Base-by-base conservation (phyloP, 345 rosid species). In the Cardamine occulta region DNA sequence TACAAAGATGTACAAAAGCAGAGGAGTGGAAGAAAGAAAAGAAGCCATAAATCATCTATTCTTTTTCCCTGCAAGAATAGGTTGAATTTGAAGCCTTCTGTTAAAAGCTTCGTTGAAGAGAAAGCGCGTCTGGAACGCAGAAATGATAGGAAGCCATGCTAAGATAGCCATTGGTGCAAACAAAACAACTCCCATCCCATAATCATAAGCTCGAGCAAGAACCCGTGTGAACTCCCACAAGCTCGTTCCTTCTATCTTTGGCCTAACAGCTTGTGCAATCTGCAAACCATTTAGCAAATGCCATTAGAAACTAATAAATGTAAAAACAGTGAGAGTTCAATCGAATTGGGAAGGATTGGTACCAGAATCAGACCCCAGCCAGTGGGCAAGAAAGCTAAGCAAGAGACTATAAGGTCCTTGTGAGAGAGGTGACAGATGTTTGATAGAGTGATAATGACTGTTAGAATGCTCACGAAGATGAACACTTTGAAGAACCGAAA, bases 281-380 rank as follows among this genome's bases (percentile, higher is more conserved):
- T 94, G 87, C 82, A 17, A 17, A 48, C 35, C 2, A 56, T 29
- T 21, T 44, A 13, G 3, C 1, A 3, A 9, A 45, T 11, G 14
- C 23, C 29, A 19, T 68, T 53, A 17, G 52, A 62, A 44, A 17
- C 42, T 17, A 37, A 17, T n/a, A 34, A 17, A 57, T 19, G 13
- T 74, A 11, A 63, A 40, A 15, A 14, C 0, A n/a, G 13, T 19
- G 62, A 26, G 37, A 31, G 12, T 15, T 35, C 1, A 6, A 18
- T 12, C 4, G 12, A 31, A 15, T 23, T 32, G 15, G 13, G 39
- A 29, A 56, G 23, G 21, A 31, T 7, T 57, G 26, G 59, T 85
- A 94, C 98, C 97, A 94, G 70, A 83, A 91, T 82, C 66, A 94
- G 82, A 69, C 98, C 97, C 98, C 98, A 94, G 63, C 96, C 98